Evolutionary conservation across 495 filamentous ascomycete genomes (phyloP).

Genomic region (Aspergillus baeticus): DNA sequence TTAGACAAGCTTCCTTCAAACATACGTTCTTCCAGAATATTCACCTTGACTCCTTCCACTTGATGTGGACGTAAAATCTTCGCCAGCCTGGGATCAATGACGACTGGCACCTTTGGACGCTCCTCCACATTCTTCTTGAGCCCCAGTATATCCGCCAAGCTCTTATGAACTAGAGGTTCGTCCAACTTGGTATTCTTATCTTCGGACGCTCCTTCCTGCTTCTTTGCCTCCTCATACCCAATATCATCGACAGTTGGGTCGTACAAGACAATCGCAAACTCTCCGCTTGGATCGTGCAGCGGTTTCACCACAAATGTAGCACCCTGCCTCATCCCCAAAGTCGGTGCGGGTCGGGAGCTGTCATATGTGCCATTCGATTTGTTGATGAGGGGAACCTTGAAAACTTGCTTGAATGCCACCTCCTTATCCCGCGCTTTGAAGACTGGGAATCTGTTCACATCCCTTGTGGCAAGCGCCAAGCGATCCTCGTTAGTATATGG

Average conservation of each 20-base stretch:
- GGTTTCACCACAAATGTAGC: constrained; percentile 85
- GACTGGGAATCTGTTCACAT: constrained; percentile 85
- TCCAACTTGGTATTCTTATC: constrained; percentile 61
- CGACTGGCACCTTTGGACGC: constrained; percentile 87
- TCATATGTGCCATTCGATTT: constrained; percentile 73
- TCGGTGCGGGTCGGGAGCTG: constrained; percentile 74
- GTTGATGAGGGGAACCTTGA: constrained; percentile 82
- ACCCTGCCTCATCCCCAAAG: constrained; percentile 80
- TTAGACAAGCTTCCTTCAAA: constrained; percentile 1
- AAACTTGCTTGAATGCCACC: constrained; percentile 74
- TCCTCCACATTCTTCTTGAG: constrained; percentile 84
- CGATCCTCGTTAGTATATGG: constrained; percentile 87
- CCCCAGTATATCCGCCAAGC: constrained; percentile 91
- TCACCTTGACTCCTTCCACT: constrained; percentile 89
- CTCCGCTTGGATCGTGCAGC: constrained; percentile 90
- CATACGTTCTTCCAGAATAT: neutral
- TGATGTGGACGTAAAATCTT: constrained; percentile 97
- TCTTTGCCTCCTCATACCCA: constrained; percentile 50
- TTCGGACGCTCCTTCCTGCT: constrained; percentile 51
- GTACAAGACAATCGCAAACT: constrained; percentile 94
- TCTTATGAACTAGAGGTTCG: constrained; percentile 85
- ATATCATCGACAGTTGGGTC: constrained; percentile 94
- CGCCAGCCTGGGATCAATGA: constrained; percentile 88
- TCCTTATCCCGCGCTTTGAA: constrained; percentile 90
- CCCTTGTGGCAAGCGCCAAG: constrained; percentile 79